phyloP scores from a whole-genome alignment of 2,329 filamentous ascomycete species.

The Apiospora aurea region DNA sequence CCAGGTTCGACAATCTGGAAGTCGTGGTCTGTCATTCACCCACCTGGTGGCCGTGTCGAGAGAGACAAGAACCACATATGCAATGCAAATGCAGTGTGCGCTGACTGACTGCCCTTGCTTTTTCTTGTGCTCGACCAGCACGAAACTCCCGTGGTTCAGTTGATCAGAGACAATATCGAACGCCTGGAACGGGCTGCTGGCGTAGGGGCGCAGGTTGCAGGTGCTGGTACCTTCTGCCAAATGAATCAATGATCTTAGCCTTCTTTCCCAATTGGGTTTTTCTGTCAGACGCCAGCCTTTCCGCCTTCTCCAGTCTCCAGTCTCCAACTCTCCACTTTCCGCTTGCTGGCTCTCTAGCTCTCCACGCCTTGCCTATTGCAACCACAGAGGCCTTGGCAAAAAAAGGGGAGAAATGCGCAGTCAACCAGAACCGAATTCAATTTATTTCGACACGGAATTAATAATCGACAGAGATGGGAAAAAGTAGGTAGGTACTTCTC shows the following conservation, averaged over 20 bases:
- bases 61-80: not conserved
- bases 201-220: not conserved
- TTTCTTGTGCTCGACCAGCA: not conserved
- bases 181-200: too few relatives aligned
- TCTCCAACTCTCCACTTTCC: conserved; percentile 22
- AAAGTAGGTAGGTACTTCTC: not conserved
- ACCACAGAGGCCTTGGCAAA: not conserved
- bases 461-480: not conserved
- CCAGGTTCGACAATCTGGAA: not conserved
- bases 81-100: not conserved
- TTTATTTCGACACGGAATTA: conserved; percentile 8
- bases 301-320: conserved; percentile 20
- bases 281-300: conserved; percentile 23
- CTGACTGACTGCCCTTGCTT: not conserved
- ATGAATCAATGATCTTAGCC: not conserved
- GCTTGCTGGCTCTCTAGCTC: not conserved
- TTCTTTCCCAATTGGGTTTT: conserved; percentile 5
- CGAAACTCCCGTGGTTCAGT: conserved; percentile 7
- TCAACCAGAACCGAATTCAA: conserved; percentile 9
- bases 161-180: not conserved
- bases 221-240: not conserved
- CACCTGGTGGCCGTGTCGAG: not conserved
- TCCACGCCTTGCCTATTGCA: conserved; percentile 13
- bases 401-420: not conserved
- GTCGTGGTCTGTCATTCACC: not conserved